A percentile compares a stretch with the other conserved stretches of the same genome.
Conservation (phyloP, 2,329 filamentous ascomycete species). For the Geosmithia flava region DNA sequence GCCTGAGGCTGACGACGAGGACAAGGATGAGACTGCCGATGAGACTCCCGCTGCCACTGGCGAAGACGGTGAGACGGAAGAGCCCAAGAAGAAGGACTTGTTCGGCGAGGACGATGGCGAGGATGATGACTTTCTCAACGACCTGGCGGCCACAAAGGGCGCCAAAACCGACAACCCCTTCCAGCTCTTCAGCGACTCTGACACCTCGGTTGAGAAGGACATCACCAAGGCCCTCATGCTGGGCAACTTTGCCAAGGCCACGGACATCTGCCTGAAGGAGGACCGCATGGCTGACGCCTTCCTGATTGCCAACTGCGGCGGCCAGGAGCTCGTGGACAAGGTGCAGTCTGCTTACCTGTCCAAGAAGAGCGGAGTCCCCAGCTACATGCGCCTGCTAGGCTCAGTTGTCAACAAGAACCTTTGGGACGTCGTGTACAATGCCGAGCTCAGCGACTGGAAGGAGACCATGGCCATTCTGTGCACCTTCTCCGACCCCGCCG, state of each 20-base stretch:
- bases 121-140: conserved; percentile 75
- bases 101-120: conserved; percentile 59
- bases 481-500: conserved; percentile 82
- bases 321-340: conserved; percentile 86
- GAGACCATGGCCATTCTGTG: conserved; percentile 93
- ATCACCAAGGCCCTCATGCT: conserved; percentile 84
- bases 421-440: conserved; percentile 97
- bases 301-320: conserved; percentile 94
- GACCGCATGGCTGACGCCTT: conserved; percentile 91
- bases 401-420: conserved; percentile 94
- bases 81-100: conserved; percentile 49
- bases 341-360: conserved; percentile 86
- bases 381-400: conserved; percentile 80
- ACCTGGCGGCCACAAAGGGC: conserved; percentile 76
- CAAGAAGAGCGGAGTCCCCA: conserved; percentile 69
- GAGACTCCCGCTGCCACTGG: conserved; percentile 12
- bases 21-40: conserved; percentile 16
- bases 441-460: conserved; percentile 87
- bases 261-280: conserved; percentile 79
- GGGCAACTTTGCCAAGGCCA: conserved; percentile 80
- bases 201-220: conserved; percentile 70
- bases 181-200: conserved; percentile 73
- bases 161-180: conserved; percentile 93
- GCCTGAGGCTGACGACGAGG: conserved; percentile 10
- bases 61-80: conserved; percentile 2